Percentiles rank a stretch among this genome's conserved stretches.
Conservation (phyloP, 306 rosid genomes). For the Lablab purpureus region DNA sequence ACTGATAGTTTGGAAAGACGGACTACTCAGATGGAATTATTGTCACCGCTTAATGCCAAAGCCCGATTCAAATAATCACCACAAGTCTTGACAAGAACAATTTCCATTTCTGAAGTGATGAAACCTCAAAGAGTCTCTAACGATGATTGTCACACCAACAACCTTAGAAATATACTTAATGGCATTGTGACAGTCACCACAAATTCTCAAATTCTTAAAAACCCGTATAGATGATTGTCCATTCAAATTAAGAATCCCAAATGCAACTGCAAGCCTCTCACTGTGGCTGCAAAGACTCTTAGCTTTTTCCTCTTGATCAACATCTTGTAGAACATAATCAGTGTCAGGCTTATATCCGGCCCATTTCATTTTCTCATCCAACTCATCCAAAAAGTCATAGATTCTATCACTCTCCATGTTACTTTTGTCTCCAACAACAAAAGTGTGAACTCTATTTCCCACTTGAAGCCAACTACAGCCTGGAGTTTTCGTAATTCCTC, state of each 20-base stretch:
- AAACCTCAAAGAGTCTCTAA: conserved; percentile 66
- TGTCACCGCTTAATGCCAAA: conserved; percentile 4
- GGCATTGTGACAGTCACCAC: conserved; percentile 66
- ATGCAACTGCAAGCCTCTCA: conserved; percentile 67
- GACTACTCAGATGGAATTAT: not conserved
- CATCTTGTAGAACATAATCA: conserved; percentile 67
- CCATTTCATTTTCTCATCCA: conserved; percentile 60
- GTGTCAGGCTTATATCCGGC: conserved; percentile 61
- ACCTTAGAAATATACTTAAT: conserved; percentile 62
- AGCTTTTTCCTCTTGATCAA: conserved; percentile 62
- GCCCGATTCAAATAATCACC: conserved; percentile 51
- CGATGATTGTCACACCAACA: conserved; percentile 59
- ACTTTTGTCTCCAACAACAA: conserved; percentile 62
- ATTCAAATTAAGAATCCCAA: conserved; percentile 61
- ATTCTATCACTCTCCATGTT: conserved; percentile 49
- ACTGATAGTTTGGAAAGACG: not conserved
- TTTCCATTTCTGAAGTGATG: conserved; percentile 61
- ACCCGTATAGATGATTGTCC: conserved; percentile 57
- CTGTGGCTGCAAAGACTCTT: conserved; percentile 60
- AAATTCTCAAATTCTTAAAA: conserved; percentile 66
- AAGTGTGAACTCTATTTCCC: conserved; percentile 57
- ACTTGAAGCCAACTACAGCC: conserved; percentile 75
- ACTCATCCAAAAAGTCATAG: conserved; percentile 48
- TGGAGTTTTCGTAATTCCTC: conserved; percentile 60
- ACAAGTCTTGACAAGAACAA: conserved; percentile 62